Percentiles rank a stretch among this genome's conserved stretches.
phyloP scores from a whole-genome alignment of 805 yeast genomes.

The Jamesozyma rosinii region DNA sequence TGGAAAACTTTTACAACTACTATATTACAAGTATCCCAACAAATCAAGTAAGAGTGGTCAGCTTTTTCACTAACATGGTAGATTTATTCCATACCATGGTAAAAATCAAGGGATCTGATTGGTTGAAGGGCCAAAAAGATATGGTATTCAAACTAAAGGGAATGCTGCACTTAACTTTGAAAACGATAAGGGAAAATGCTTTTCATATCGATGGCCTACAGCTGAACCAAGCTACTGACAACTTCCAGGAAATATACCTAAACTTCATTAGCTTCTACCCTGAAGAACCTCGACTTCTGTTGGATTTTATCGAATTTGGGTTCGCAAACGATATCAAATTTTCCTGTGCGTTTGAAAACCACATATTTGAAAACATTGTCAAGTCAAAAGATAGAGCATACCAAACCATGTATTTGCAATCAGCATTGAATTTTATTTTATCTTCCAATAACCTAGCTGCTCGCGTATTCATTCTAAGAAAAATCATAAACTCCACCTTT shows the following conservation, averaged over 20 bases:
- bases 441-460: constrained; percentile 42
- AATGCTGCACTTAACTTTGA: constrained; percentile 21
- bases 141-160: constrained; percentile 22
- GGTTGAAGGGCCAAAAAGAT: constrained; percentile 46
- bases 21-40: constrained; percentile 38
- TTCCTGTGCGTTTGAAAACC: constrained; percentile 43
- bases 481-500: constrained; percentile 57
- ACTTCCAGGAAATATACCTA: constrained; percentile 45
- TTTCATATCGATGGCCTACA: constrained; percentile 47
- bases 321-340: constrained; percentile 14
- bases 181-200: constrained; percentile 19
- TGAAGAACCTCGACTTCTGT: constrained; percentile 29
- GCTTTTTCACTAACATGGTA: constrained; percentile 57
- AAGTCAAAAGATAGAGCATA: constrained; percentile 37
- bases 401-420: constrained; percentile 44
- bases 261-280: constrained; percentile 29
- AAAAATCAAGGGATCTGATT: constrained; percentile 39
- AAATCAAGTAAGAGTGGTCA: constrained; percentile 29
- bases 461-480: constrained; percentile 51
- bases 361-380: constrained; percentile 48
- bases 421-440: constrained; percentile 43
- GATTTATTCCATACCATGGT: constrained; percentile 53
- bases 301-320: constrained; percentile 37
- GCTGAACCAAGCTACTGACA: constrained; percentile 57
- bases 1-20: constrained; percentile 40